A percentile compares a stretch with the other conserved stretches of the same genome.
phyloP scores from a whole-genome alignment of 768 basidiomycete species.

The Rhizopogon salebrosus region DNA sequence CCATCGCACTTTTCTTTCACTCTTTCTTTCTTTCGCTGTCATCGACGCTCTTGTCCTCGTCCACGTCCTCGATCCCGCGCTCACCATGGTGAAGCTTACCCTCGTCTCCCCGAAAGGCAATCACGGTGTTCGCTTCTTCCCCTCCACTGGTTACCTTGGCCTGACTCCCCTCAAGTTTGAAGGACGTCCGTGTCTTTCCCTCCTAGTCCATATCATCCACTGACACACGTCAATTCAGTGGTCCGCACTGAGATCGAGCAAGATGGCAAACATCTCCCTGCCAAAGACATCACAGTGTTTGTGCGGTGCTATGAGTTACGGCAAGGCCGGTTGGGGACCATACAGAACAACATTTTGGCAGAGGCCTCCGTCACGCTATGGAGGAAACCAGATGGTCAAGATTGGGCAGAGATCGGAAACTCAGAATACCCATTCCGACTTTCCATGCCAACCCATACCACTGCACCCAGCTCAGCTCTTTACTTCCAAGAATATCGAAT shows the following conservation, averaged over 20 bases:
- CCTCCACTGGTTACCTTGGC: constrained; percentile 73
- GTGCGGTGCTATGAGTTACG: constrained; percentile 83
- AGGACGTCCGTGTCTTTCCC: constrained; percentile 47
- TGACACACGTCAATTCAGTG: constrained; percentile 33
- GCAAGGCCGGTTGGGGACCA: constrained; percentile 49
- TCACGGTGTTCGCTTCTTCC: constrained; percentile 65
- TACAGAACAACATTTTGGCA: constrained; percentile 61
- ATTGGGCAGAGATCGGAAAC: constrained; percentile 58
- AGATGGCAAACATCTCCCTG: constrained; percentile 62
- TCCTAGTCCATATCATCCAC: not conserved
- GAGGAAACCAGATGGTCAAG: constrained; percentile 53
- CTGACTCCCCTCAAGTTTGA: constrained; percentile 76
- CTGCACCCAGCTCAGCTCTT: constrained; percentile 60
- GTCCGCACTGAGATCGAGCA: constrained; percentile 68
- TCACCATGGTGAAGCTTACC: constrained; percentile 61
- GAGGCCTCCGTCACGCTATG: constrained; percentile 66
- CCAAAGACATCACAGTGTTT: constrained; percentile 64
- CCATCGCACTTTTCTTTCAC: constrained; percentile 19
- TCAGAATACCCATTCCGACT: constrained; percentile 70
- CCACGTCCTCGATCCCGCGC: constrained; percentile 12
- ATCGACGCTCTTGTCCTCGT: constrained; percentile 9
- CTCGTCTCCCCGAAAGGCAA: constrained; percentile 70
- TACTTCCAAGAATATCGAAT: constrained; percentile 75
- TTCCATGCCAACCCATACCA: constrained; percentile 53
- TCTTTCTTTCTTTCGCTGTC: constrained; percentile 12